Evolutionary conservation across 1,284 basidiomycete genomes (phyloP).

Genomic region (Pyrrhoderma lamaoense): DNA sequence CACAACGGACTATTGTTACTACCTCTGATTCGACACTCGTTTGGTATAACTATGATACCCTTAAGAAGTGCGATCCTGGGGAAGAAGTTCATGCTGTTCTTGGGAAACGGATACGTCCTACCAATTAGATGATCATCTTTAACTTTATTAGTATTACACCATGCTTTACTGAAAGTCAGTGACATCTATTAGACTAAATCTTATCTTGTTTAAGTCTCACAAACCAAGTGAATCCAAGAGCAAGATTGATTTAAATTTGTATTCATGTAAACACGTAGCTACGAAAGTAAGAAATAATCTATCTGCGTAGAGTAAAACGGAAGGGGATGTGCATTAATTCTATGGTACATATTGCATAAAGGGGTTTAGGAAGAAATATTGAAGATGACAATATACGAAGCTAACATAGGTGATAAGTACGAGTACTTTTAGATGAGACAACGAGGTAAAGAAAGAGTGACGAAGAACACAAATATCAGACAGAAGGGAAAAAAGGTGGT

Average conservation of each 20-base stretch:
- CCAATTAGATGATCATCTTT: not conserved
- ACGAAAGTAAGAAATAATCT: too few species aligned
- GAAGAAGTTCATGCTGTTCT: slow-evolving; percentile 26
- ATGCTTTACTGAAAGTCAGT: not conserved
- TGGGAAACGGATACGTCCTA: slow-evolving; percentile 7
- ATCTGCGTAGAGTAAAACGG: not conserved
- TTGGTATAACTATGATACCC: slow-evolving; percentile 67
- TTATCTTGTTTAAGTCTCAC: too few species aligned
- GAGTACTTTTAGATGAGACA: slow-evolving; percentile 6
- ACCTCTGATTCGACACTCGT: slow-evolving; percentile 56
- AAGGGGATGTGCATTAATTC: slow-evolving; percentile 7
- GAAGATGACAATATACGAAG: not conserved
- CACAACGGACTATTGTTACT: slow-evolving; percentile 53
- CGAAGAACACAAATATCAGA: not conserved
- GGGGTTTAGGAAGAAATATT: not conserved
- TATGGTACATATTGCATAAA: slow-evolving; percentile 10
- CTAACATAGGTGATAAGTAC: not conserved
- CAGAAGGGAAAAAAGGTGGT: too few species aligned
- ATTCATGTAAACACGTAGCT: too few species aligned
- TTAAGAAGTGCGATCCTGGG: slow-evolving; percentile 57
- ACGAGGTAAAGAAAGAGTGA: not conserved
- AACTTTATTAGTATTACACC: not conserved
- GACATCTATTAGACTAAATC: too few species aligned
- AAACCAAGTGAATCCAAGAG: too few species aligned
- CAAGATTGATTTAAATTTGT: too few species aligned